Evolutionary conservation across 2,329 filamentous ascomycete species (phyloP).

Genomic region (Ascochyta viciae-villosae): DNA sequence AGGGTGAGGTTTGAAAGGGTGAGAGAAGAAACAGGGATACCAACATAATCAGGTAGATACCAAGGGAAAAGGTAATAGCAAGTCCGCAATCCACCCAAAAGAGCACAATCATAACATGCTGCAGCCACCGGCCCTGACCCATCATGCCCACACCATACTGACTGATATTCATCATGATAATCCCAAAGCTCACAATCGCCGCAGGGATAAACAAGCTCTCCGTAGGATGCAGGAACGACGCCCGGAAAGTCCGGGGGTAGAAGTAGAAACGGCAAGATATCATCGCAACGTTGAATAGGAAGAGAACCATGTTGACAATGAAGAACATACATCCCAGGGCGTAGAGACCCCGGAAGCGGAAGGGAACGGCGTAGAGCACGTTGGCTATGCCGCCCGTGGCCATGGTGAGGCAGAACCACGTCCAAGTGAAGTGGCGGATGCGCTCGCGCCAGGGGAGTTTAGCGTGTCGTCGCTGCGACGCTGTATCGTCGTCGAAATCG

Average conservation of each 20-base stretch:
- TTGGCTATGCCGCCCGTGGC: conserved; percentile 67
- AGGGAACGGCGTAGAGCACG: conserved; percentile 59
- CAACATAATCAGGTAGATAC: conserved; percentile 77
- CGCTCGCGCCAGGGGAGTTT: conserved; percentile 48
- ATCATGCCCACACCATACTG: conserved; percentile 70
- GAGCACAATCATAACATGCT: conserved; percentile 66
- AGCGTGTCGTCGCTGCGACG: not conserved
- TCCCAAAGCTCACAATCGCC: conserved; percentile 70
- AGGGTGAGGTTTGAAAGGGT: not conserved
- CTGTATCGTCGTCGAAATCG: not conserved
- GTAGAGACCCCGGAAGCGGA: conserved; percentile 55
- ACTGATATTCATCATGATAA: conserved; percentile 70
- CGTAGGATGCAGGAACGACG: conserved; percentile 76
- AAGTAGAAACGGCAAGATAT: conserved; percentile 73
- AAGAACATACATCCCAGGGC: conserved; percentile 58
- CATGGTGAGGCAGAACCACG: conserved; percentile 77
- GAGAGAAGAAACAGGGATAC: conserved; percentile 38
- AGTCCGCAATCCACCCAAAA: conserved; percentile 78
- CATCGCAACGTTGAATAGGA: conserved; percentile 73
- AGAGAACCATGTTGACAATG: conserved; percentile 62
- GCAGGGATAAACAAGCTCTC: conserved; percentile 81
- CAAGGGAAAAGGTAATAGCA: conserved; percentile 71
- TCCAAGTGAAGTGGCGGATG: conserved; percentile 74
- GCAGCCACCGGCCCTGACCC: conserved; percentile 60
- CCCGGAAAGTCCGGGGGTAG: conserved; percentile 72